Conservation (phyloP, 495 filamentous ascomycete species). For the Patellaria atrata region DNA sequence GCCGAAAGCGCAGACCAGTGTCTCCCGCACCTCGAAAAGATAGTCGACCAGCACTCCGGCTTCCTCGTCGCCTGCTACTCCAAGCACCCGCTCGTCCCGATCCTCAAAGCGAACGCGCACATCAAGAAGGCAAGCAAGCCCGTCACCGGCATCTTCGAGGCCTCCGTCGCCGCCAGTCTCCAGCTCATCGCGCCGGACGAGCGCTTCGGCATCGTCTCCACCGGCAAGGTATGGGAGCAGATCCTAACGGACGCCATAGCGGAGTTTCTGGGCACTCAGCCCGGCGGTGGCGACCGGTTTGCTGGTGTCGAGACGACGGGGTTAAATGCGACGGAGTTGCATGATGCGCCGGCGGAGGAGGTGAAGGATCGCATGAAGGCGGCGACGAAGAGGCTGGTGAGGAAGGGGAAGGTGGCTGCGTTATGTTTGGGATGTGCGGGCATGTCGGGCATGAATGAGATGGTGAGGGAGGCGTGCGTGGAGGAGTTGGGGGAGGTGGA, state of each 20-base stretch:
- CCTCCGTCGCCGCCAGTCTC: constrained; percentile 48
- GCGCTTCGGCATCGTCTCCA: constrained; percentile 81
- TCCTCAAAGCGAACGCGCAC: constrained; percentile 31
- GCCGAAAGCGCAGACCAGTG: constrained; percentile 37
- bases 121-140: constrained; percentile 30
- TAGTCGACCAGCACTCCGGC: constrained; percentile 47
- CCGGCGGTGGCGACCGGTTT: constrained; percentile 32
- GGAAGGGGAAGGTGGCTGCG: constrained; percentile 41
- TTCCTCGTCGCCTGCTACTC: constrained; percentile 85
- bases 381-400: constrained; percentile 46
- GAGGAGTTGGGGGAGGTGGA: constrained; percentile 45
- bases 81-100: constrained; percentile 62
- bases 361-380: constrained; percentile 51
- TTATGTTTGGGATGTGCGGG: constrained; percentile 76
- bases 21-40: constrained; percentile 36
- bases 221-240: constrained; percentile 67
- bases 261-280: constrained; percentile 34
- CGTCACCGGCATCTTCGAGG: constrained; percentile 82
- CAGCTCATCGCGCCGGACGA: constrained; percentile 32
- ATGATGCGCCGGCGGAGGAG: constrained; percentile 47
- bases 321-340: constrained; percentile 66
- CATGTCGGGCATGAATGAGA: constrained; percentile 78
- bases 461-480: constrained; percentile 55
- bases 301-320: constrained; percentile 76
- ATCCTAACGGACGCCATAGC: constrained; percentile 50